phyloP scores from a whole-genome alignment of 768 basidiomycete species.

The Favolaschia claudopus region DNA sequence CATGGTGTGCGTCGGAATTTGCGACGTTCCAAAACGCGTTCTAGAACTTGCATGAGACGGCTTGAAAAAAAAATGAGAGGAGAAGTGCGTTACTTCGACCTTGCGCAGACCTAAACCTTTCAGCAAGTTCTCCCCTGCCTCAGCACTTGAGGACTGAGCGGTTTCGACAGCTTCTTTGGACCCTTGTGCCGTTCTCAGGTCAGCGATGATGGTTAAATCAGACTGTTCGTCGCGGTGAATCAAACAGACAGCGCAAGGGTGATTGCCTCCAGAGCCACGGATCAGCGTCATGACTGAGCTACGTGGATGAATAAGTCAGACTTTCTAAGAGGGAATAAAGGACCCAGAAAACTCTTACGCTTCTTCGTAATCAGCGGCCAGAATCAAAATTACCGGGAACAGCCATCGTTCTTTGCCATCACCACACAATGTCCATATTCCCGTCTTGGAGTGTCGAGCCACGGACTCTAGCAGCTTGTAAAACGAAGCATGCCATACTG shows the following conservation, averaged over 20 bases:
- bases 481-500: constrained; percentile 49
- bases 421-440: constrained; percentile 34
- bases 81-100: constrained; percentile 34
- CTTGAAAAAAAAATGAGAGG: constrained; percentile 5
- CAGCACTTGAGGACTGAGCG: too few species aligned
- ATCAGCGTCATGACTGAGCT: constrained; percentile 51
- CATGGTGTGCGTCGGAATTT: constrained; percentile 41
- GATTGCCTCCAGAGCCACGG: constrained; percentile 32
- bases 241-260: constrained; percentile 48
- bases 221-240: constrained; percentile 37
- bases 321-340: too few species aligned
- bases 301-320: not conserved
- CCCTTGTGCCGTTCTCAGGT: constrained; percentile 22
- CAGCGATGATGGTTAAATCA: constrained; percentile 21
- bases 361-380: constrained; percentile 54
- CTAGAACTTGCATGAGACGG: constrained; percentile 28
- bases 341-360: constrained; percentile 43
- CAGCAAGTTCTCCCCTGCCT: constrained; percentile 28
- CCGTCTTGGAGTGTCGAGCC: constrained; percentile 22
- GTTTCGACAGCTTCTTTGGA: constrained; percentile 24
- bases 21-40: constrained; percentile 50
- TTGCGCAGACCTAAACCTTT: constrained; percentile 29
- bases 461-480: constrained; percentile 38
- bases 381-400: constrained; percentile 46
- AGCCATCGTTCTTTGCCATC: constrained; percentile 35